Conservation (phyloP, 306 rosid species). For the Cicer yamashitae region DNA sequence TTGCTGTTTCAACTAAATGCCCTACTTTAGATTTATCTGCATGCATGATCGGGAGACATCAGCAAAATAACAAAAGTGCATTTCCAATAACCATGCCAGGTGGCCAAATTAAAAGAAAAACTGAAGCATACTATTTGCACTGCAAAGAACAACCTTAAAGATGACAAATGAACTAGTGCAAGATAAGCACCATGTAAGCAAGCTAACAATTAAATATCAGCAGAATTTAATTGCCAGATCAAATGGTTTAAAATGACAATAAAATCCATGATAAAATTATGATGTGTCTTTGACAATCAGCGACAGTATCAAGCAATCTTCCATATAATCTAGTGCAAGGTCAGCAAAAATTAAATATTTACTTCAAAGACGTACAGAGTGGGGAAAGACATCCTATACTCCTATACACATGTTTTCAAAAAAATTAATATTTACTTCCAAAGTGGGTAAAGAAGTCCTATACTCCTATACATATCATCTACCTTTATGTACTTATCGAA, state of each 20-base stretch:
- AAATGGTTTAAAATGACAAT: slow-evolving; percentile 9
- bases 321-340: slow-evolving; percentile 22
- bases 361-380: slow-evolving; percentile 3
- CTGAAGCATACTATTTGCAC: slow-evolving; percentile 19
- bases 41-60: slow-evolving; percentile 14
- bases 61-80: slow-evolving; percentile 39
- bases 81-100: not conserved
- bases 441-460: not conserved
- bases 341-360: slow-evolving; percentile 28
- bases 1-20: slow-evolving; percentile 54
- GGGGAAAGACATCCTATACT: not conserved
- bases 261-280: slow-evolving; percentile 4
- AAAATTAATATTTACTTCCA: not conserved
- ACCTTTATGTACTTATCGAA: slow-evolving; percentile 26
- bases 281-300: slow-evolving; percentile 26
- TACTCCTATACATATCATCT: not conserved
- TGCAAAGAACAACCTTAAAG: slow-evolving; percentile 25
- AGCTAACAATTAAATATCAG: slow-evolving; percentile 29
- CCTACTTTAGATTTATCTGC: slow-evolving; percentile 57
- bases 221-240: slow-evolving; percentile 14
- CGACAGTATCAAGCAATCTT: slow-evolving; percentile 20
- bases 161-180: slow-evolving; percentile 11
- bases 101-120: slow-evolving; percentile 32
- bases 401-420: not conserved
- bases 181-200: not conserved